A percentile compares a stretch with the other conserved stretches of the same genome.
phyloP scores from a whole-genome alignment of 192 early-diverging fungal species.

The Coemansia guatemalensis region DNA sequence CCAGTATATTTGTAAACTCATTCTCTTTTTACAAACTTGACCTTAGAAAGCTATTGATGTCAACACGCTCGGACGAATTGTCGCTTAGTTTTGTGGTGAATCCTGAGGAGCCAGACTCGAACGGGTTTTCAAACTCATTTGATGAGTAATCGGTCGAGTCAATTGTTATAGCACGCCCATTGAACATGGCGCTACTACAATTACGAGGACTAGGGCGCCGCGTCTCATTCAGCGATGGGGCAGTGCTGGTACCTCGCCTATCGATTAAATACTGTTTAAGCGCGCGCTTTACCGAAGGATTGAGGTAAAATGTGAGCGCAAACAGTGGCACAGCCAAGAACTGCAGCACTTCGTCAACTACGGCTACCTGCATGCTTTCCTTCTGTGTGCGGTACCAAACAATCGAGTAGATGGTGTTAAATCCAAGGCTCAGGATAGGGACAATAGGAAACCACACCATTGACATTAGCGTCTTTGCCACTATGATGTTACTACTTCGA shows the following conservation, averaged over 20 bases:
- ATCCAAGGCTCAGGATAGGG: constrained; percentile 31
- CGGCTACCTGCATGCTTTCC: constrained; percentile 7
- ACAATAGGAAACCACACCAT: constrained; percentile 42
- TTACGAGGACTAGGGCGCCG: too few species aligned
- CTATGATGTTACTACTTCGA: constrained; percentile 17
- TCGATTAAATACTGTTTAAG: constrained; percentile 13
- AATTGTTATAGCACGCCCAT: too few species aligned
- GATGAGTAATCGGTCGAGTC: too few species aligned
- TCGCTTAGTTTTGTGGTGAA: too few species aligned
- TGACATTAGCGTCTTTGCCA: constrained; percentile 23
- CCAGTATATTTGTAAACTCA: too few species aligned
- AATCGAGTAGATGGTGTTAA: constrained; percentile 26
- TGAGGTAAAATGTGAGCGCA: constrained; percentile 35
- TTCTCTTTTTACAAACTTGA: too few species aligned
- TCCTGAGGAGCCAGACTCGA: too few species aligned
- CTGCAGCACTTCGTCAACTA: constrained; percentile 34
- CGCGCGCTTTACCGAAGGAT: constrained; percentile 31
- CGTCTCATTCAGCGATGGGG: not conserved
- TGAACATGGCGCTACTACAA: too few species aligned
- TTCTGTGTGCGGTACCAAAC: constrained; percentile 20
- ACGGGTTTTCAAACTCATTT: too few species aligned
- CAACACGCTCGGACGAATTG: too few species aligned
- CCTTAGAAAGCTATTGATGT: too few species aligned
- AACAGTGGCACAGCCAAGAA: constrained; percentile 28
- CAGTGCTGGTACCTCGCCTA: constrained; percentile 3